A percentile compares a stretch with the other conserved stretches of the same genome.
phyloP scores from a whole-genome alignment of 208 protist species.

The Leishmania mexicana region DNA sequence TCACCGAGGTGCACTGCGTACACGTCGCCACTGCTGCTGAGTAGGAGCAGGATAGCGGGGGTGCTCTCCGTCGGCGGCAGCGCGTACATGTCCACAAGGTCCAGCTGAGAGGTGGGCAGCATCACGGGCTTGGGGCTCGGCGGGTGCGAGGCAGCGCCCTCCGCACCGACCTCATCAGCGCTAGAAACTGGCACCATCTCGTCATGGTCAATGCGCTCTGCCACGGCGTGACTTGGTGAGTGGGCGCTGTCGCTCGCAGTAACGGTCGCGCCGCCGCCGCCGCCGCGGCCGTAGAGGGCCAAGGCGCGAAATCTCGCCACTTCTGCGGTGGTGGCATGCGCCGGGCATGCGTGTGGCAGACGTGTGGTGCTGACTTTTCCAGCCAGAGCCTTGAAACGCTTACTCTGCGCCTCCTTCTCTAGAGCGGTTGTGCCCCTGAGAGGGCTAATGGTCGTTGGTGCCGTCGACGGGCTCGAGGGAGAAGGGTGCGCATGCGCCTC shows the following conservation, averaged over 20 bases:
- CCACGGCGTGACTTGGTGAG: not conserved
- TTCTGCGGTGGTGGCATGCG: not conserved
- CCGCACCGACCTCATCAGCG: not conserved
- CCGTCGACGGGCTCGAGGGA: not conserved
- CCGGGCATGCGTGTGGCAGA: not conserved
- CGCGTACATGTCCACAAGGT: constrained; percentile 56
- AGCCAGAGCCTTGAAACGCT: not conserved
- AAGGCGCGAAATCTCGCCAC: not conserved
- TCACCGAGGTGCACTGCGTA: constrained; percentile 59
- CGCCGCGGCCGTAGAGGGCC: not conserved
- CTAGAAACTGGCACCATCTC: constrained; percentile 6
- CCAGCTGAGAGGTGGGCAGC: constrained; percentile 16
- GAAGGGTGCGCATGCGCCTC: not conserved
- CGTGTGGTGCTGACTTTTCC: not conserved
- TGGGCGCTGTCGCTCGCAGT: not conserved
- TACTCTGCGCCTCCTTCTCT: not conserved
- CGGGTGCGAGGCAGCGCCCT: not conserved
- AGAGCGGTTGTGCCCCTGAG: not conserved
- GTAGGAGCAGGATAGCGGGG: constrained; percentile 53
- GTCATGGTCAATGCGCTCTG: constrained; percentile 2
- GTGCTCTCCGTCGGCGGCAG: constrained; percentile 60
- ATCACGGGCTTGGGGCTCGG: not conserved
- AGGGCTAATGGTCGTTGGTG: not conserved
- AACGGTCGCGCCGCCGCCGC: not conserved
- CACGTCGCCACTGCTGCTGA: constrained; percentile 73